A percentile compares a stretch with the other conserved stretches of the same genome.
phyloP scores from a whole-genome alignment of 1,139 yeast genomes.

The Candida anutae region DNA sequence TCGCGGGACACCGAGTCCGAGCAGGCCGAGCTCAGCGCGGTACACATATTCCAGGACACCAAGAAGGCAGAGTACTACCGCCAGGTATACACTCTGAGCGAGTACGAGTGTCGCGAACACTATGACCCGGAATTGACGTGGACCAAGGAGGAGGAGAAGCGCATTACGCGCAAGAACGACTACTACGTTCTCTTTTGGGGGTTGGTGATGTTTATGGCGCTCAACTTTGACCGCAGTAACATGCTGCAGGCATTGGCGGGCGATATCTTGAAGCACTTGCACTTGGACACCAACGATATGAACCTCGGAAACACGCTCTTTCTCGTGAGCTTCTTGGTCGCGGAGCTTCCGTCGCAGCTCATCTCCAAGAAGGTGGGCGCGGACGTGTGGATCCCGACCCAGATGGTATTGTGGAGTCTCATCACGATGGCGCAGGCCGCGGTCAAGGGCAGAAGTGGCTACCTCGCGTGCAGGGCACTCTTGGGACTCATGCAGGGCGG shows the following conservation, averaged over 20 bases:
- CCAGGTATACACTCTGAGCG: constrained; percentile 28
- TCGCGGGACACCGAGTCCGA: no score
- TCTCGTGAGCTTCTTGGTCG: constrained; percentile 36
- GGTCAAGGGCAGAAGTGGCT: constrained; percentile 20
- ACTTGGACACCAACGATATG: constrained; percentile 38
- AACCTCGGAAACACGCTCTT: constrained; percentile 42
- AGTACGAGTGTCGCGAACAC: constrained; percentile 37
- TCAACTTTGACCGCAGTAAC: constrained; percentile 47
- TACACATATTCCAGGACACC: constrained; percentile 25
- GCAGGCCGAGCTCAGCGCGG: no score
- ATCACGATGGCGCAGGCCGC: constrained; percentile 41
- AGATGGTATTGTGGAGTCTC: constrained; percentile 43
- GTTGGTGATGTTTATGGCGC: constrained; percentile 42
- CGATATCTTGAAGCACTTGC: constrained; percentile 35
- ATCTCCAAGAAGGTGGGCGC: constrained; percentile 46
- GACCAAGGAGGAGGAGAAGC: constrained; percentile 35
- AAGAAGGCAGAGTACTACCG: constrained; percentile 32
- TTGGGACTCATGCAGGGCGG: constrained; percentile 25
- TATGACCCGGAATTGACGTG: constrained; percentile 42
- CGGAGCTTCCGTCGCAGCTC: constrained; percentile 51
- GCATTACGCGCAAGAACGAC: constrained; percentile 35
- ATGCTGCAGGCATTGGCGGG: constrained; percentile 45
- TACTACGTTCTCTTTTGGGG: constrained; percentile 39
- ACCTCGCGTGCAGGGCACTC: constrained; percentile 19
- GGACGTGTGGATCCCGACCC: constrained; percentile 47